Percentiles rank a stretch among this genome's conserved stretches.
These are phyloP conservation scores for Setaria viridis DNA, from an alignment of 202 grass and related monocot species.

Conservation along the genomic window DNA sequence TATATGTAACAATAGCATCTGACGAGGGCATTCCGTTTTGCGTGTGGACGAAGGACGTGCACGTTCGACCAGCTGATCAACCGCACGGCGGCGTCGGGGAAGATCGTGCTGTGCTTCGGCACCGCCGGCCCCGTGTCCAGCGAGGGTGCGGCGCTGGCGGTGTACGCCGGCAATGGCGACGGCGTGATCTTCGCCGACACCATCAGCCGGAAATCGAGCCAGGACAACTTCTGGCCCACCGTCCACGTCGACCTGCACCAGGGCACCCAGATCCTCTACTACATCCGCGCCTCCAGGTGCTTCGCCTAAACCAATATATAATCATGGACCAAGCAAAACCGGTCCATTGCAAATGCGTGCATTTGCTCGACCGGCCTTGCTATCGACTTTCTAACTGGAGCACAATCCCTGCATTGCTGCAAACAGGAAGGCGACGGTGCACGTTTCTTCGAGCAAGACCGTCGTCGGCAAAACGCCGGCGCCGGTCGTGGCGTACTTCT, in stretches of 20 bases:
- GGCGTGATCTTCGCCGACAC: slow-evolving; percentile 86
- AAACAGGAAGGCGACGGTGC: slow-evolving; percentile 41
- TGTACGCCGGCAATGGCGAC: slow-evolving; percentile 56
- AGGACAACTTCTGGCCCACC: slow-evolving; percentile 77
- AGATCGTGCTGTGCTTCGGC: slow-evolving; percentile 81
- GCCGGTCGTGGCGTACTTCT: slow-evolving; percentile 69
- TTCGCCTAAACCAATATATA: too few species aligned
- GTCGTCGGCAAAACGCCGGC: slow-evolving; percentile 57
- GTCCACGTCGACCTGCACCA: slow-evolving; percentile 79
- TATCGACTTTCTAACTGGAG: not conserved
- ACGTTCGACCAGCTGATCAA: slow-evolving; percentile 51
- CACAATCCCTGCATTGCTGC: too few species aligned
- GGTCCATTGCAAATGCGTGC: too few species aligned
- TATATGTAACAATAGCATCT: not conserved
- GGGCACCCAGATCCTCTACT: slow-evolving; percentile 80
- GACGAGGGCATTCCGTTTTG: not conserved
- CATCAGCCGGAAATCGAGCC: slow-evolving; percentile 48
- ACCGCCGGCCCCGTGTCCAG: slow-evolving; percentile 62
- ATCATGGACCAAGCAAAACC: not conserved
- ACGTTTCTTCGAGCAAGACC: slow-evolving; percentile 55
- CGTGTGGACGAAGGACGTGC: slow-evolving; percentile 62
- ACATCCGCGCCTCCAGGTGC: slow-evolving; percentile 59
- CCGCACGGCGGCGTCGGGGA: slow-evolving; percentile 47
- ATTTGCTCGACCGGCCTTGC: too few species aligned
- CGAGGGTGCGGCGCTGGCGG: slow-evolving; percentile 60